phyloP scores from a whole-genome alignment of 225 moss, liverwort and hornwort species.

The Polytrichum commune region DNA sequence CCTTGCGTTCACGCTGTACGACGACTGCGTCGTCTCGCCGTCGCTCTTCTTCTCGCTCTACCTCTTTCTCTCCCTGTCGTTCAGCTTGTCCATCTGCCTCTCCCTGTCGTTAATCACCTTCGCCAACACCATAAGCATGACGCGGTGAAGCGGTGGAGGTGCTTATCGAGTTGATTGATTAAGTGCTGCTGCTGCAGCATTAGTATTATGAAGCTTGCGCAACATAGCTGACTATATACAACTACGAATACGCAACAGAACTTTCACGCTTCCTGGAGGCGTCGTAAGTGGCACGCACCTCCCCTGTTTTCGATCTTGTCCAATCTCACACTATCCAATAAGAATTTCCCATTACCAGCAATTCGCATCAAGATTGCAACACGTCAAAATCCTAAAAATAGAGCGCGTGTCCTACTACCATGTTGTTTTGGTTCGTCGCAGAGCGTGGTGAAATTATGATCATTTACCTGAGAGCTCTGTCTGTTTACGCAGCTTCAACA shows the following conservation, averaged over 20 bases:
- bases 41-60: conserved; percentile 66
- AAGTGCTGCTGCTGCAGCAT: conserved; percentile 3
- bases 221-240: conserved; percentile 1
- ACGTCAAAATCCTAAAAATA: too few species aligned
- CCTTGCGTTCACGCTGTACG: conserved; percentile 38
- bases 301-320: conserved; percentile 15
- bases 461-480: too few species aligned
- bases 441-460: too few species aligned
- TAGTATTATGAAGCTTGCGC: conserved; percentile 4
- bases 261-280: conserved; percentile 22
- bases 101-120: conserved; percentile 79
- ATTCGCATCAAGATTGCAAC: too few species aligned
- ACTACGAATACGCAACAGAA: background rate
- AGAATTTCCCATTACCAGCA: too few species aligned
- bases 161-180: background rate
- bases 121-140: conserved; percentile 57
- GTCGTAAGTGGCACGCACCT: conserved; percentile 40
- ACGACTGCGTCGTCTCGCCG: conserved; percentile 29
- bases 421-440: too few species aligned
- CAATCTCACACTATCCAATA: background rate
- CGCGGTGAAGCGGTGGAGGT: conserved; percentile 30
- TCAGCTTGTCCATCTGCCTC: conserved; percentile 70
- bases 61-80: conserved; percentile 54
- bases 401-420: too few species aligned
- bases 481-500: conserved; percentile 4